Evolutionary conservation across 1,284 basidiomycete genomes (phyloP).

Genomic region (Macrocystidia cucumis): DNA sequence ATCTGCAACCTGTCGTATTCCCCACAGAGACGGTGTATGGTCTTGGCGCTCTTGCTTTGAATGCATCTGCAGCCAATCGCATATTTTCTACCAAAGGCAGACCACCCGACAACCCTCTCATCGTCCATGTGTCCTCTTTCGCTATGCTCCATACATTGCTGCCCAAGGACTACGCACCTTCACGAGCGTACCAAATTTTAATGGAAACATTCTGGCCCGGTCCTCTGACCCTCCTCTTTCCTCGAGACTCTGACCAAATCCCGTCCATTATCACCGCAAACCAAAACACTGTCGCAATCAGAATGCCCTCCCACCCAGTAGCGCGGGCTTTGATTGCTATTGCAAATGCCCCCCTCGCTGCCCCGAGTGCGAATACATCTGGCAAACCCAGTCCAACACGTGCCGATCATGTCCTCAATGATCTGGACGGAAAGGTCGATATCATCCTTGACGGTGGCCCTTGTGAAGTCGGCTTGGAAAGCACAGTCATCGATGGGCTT

Average conservation of each 20-base stretch:
- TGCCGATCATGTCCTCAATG: conserved; percentile 81
- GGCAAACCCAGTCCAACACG: conserved; percentile 92
- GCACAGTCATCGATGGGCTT: conserved; percentile 90
- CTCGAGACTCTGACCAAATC: conserved; percentile 50
- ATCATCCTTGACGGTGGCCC: conserved; percentile 91
- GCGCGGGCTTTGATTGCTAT: conserved; percentile 85
- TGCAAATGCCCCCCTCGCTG: conserved; percentile 76
- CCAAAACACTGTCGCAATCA: conserved; percentile 81
- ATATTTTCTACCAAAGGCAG: conserved; percentile 92
- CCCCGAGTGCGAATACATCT: conserved; percentile 93
- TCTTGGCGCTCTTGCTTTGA: conserved; percentile 81
- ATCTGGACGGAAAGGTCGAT: conserved; percentile 69
- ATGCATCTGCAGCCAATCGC: conserved; percentile 53
- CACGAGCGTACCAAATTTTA: conserved; percentile 61
- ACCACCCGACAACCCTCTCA: conserved; percentile 94
- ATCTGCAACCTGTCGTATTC: conserved; percentile 67
- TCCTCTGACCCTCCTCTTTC: conserved; percentile 88
- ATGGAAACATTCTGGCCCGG: conserved; percentile 94
- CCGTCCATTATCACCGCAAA: conserved; percentile 70
- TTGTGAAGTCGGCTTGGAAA: conserved; percentile 89
- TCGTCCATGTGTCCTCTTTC: conserved; percentile 90
- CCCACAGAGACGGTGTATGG: conserved; percentile 99
- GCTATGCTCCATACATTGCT: conserved; percentile 76
- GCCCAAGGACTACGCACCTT: conserved; percentile 51
- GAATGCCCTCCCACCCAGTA: conserved; percentile 93